These are phyloP conservation scores for Boletus pseudo-olivaceus DNA, from an alignment of 768 basidiomycete genomes.

Conservation along the genomic window DNA sequence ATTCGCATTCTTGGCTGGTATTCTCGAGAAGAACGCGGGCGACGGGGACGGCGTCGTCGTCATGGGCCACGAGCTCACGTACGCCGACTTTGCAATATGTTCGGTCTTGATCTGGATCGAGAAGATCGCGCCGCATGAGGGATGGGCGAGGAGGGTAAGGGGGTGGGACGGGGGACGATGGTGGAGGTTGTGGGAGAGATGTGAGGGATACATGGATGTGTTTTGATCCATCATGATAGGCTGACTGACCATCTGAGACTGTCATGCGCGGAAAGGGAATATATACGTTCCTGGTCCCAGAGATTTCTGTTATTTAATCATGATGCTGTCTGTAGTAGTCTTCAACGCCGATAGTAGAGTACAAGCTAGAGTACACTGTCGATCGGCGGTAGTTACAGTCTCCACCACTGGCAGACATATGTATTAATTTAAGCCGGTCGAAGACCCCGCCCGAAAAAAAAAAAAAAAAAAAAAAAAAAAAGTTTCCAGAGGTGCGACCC, in stretches of 20 bases:
- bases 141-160: slow-evolving; percentile 62
- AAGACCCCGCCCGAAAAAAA: no score
- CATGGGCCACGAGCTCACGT: slow-evolving; percentile 63
- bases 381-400: no score
- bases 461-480: no score
- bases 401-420: no score
- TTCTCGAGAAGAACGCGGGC: slow-evolving; percentile 64
- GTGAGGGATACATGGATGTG: slow-evolving; percentile 66
- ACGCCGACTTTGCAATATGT: slow-evolving; percentile 73
- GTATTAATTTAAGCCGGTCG: no score
- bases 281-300: neutral
- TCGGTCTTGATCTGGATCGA: slow-evolving; percentile 74
- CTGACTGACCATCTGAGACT: neutral
- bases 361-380: neutral
- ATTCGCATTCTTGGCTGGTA: slow-evolving; percentile 58
- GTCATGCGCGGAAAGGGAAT: neutral
- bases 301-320: neutral
- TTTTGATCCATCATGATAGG: slow-evolving; percentile 32
- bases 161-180: slow-evolving; percentile 71
- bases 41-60: slow-evolving; percentile 62
- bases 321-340: neutral
- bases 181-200: slow-evolving; percentile 58
- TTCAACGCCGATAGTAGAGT: neutral
- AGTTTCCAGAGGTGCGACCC: no score
- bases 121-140: slow-evolving; percentile 67